Evolutionary conservation across 2,329 filamentous ascomycete species (phyloP).

Genomic region (Aspergillus carbonarius): DNA sequence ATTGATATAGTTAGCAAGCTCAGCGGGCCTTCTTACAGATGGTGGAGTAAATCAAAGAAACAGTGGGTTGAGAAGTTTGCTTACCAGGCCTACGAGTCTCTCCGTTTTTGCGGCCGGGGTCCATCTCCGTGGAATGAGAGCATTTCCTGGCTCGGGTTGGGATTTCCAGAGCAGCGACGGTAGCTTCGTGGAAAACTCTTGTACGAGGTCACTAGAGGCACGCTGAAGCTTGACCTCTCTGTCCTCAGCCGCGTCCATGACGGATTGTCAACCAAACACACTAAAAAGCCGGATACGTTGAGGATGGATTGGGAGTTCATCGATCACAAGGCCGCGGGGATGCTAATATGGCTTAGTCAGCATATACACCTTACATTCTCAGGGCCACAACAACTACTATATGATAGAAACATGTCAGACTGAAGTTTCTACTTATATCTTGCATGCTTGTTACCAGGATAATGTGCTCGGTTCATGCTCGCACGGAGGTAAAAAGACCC

Average conservation of each 20-base stretch:
- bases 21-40: conserved; percentile 9
- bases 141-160: conserved; percentile 21
- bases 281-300: not conserved
- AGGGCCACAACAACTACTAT: too few species aligned
- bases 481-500: too few species aligned
- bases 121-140: conserved; percentile 39
- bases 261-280: not conserved
- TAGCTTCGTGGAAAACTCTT: conserved; percentile 43
- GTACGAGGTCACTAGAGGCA: conserved; percentile 45
- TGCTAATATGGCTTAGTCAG: not conserved
- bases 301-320: not conserved
- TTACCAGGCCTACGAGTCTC: conserved; percentile 42
- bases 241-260: conserved; percentile 48
- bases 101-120: conserved; percentile 38
- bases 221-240: conserved; percentile 49
- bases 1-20: conserved; percentile 6
- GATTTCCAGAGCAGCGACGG: conserved; percentile 44
- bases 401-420: too few species aligned
- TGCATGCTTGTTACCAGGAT: too few species aligned
- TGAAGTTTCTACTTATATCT: too few species aligned
- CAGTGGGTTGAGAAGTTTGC: conserved; percentile 14
- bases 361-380: not conserved
- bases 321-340: not conserved
- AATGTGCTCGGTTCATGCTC: too few species aligned
- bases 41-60: not conserved